Conservation (phyloP, 805 yeast species). For the Sugiyamaella valdiviana region DNA sequence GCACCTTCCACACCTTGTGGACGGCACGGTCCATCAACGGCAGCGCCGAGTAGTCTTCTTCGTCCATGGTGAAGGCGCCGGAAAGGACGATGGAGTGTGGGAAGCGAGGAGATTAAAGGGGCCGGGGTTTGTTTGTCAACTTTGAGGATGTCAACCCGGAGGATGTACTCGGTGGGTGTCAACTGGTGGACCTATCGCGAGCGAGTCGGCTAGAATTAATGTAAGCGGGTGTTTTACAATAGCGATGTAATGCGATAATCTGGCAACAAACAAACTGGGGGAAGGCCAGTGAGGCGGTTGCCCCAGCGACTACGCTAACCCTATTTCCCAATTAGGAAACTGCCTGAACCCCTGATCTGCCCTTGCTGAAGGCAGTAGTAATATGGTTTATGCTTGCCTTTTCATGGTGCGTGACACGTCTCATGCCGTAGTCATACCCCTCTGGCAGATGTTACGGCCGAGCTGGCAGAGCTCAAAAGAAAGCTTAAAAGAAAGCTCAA, state of each 20-base stretch:
- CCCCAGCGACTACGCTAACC: background rate
- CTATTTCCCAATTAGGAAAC: background rate
- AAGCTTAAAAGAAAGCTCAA: background rate
- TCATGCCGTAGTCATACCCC: no score
- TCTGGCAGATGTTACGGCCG: background rate
- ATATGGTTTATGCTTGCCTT: no score
- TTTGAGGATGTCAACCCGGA: no score
- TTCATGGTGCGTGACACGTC: no score
- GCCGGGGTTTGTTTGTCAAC: no score
- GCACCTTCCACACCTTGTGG: slow-evolving; percentile 82
- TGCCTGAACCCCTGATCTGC: background rate
- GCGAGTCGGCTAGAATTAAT: no score
- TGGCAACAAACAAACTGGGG: background rate
- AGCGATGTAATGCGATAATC: background rate
- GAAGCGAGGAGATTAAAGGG: no score
- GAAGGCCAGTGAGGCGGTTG: background rate
- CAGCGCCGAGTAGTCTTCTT: slow-evolving; percentile 32
- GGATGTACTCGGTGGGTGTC: no score
- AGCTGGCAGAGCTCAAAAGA: background rate
- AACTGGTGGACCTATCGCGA: no score
- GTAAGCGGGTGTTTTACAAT: no score
- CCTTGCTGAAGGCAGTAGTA: no score
- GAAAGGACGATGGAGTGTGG: background rate
- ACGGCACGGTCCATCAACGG: slow-evolving; percentile 60
- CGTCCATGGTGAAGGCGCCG: slow-evolving; percentile 6